These are phyloP conservation scores for Penicillium fuscoglaucum DNA, from an alignment of 2,329 filamentous ascomycete species.

Conservation along the genomic window DNA sequence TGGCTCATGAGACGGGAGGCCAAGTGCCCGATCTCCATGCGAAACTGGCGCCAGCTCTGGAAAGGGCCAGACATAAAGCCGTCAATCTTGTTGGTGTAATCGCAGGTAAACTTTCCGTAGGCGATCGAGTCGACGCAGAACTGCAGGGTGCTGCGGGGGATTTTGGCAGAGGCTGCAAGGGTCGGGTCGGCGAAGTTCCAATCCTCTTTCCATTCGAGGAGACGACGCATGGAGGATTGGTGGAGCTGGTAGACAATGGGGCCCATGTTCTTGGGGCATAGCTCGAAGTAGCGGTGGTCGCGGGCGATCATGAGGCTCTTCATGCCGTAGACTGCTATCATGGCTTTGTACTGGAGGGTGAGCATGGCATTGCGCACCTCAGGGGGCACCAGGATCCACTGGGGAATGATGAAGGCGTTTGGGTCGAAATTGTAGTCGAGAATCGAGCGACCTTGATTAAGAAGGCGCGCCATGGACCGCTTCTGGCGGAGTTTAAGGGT, in stretches of 20 bases:
- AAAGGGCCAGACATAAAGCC: slow-evolving; percentile 13
- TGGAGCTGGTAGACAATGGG: slow-evolving; percentile 15
- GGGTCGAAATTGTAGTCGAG: slow-evolving; percentile 18
- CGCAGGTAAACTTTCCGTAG: slow-evolving; percentile 19
- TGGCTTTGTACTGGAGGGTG: slow-evolving; percentile 19
- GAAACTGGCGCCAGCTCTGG: slow-evolving; percentile 17
- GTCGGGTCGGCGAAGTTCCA: slow-evolving; percentile 15
- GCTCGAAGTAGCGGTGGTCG: slow-evolving; percentile 24
- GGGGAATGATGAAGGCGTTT: slow-evolving; percentile 17
- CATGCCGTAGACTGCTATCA: slow-evolving; percentile 14
- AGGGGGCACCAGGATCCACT: slow-evolving; percentile 11
- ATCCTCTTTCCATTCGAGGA: slow-evolving; percentile 27
- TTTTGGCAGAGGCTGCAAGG: slow-evolving; percentile 26
- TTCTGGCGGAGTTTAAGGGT: background rate
- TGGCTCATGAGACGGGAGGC: slow-evolving; percentile 17
- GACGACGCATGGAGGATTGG: slow-evolving; percentile 25
- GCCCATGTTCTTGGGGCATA: slow-evolving; percentile 25
- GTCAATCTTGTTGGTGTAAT: slow-evolving; percentile 9
- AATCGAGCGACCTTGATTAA: slow-evolving; percentile 5
- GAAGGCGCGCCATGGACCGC: background rate
- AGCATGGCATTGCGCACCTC: slow-evolving; percentile 12
- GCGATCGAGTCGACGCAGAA: slow-evolving; percentile 25
- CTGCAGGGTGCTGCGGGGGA: slow-evolving; percentile 25
- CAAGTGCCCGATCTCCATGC: slow-evolving; percentile 11
- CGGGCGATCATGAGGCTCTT: slow-evolving; percentile 19